Conservation (phyloP, 345 rosid species). For the Rubroshorea leprosula region DNA sequence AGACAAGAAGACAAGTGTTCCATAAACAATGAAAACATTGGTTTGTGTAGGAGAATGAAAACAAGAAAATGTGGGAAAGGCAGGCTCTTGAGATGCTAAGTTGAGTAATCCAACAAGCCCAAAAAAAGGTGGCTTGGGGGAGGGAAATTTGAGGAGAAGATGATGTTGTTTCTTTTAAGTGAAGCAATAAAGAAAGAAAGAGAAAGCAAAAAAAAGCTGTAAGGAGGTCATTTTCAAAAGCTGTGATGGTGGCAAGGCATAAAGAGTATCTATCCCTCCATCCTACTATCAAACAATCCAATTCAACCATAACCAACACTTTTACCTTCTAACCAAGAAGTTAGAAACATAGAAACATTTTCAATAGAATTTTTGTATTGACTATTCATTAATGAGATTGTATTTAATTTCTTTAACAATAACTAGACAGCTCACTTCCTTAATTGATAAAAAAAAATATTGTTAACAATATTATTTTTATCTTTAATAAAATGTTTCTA, state of each 20-base stretch:
- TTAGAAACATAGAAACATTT: too few relatives aligned
- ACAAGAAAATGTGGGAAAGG: conserved; percentile 5
- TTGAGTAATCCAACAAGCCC: conserved; percentile 22
- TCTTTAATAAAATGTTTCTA: too few relatives aligned
- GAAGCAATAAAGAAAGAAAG: conserved; percentile 25
- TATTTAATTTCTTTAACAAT: too few relatives aligned
- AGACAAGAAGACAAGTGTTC: too few relatives aligned
- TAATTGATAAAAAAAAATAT: too few relatives aligned
- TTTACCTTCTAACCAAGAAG: conserved; percentile 8
- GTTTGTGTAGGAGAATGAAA: too few relatives aligned
- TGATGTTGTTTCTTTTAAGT: conserved; percentile 36
- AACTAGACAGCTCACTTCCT: too few relatives aligned
- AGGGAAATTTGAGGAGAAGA: conserved; percentile 16
- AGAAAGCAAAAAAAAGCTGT: conserved; percentile 10
- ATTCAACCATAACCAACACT: conserved; percentile 11
- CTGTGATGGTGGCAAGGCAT: conserved; percentile 29
- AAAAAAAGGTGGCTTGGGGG: conserved; percentile 20
- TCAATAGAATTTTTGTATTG: too few relatives aligned
- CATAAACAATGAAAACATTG: too few relatives aligned
- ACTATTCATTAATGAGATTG: too few relatives aligned
- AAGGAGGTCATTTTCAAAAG: conserved; percentile 41
- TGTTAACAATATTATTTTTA: too few relatives aligned
- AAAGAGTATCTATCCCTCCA: conserved; percentile 23
- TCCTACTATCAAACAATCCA: conserved; percentile 1
- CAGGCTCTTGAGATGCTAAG: conserved; percentile 22